These are phyloP conservation scores for Epichloe typhina DNA, from an alignment of 2,329 filamentous ascomycete genomes.

Conservation along the genomic window DNA sequence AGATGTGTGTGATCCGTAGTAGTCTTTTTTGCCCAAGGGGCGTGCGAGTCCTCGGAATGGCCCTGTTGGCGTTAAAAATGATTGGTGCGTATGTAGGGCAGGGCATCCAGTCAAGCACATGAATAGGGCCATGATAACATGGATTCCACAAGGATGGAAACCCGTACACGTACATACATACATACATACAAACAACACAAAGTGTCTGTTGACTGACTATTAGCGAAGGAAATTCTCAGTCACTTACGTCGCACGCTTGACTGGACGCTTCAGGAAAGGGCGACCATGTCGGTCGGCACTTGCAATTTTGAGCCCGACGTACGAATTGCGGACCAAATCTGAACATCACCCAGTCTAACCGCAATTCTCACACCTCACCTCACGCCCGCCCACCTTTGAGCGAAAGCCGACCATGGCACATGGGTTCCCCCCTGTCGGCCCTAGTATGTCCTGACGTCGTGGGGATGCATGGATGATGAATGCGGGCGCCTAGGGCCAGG, in stretches of 20 bases:
- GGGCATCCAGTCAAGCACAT: not conserved
- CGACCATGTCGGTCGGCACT: not conserved
- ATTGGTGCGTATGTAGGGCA: not conserved
- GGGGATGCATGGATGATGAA: slow-evolving; percentile 1
- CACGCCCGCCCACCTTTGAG: not conserved
- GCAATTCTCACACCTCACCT: not conserved
- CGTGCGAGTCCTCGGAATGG: not conserved
- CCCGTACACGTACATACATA: too few relatives aligned
- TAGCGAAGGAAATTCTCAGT: too few relatives aligned
- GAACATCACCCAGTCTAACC: not conserved
- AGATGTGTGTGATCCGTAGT: not conserved
- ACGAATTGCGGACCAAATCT: not conserved
- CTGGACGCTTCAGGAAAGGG: not conserved
- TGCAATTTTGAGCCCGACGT: not conserved
- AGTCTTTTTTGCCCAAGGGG: not conserved
- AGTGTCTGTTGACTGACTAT: too few relatives aligned
- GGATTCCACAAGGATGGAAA: too few relatives aligned
- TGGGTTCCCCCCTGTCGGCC: not conserved
- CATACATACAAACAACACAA: too few relatives aligned
- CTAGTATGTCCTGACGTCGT: slow-evolving; percentile 1
- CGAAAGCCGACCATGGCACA: not conserved
- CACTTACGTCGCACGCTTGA: not conserved
- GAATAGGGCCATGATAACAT: not conserved
- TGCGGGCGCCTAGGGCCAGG: not conserved
- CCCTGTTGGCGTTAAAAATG: not conserved